phyloP scores from a whole-genome alignment of 345 rosid species.

The Aethionema arabicum region DNA sequence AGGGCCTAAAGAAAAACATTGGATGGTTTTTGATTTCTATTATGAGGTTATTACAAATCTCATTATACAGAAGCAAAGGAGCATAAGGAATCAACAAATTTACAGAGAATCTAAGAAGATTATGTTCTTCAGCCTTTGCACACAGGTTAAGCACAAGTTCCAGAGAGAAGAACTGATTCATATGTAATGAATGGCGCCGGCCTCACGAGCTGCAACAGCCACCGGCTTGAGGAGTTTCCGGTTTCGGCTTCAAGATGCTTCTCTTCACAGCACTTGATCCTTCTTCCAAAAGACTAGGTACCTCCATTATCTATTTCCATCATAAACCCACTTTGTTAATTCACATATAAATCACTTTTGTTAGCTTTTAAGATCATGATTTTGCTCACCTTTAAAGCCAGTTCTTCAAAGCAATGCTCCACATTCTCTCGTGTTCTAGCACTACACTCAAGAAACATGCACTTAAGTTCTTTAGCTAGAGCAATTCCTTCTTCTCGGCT shows the following conservation, averaged over 20 bases:
- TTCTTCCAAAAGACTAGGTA: constrained; percentile 91
- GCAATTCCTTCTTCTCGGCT: constrained; percentile 82
- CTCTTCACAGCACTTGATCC: constrained; percentile 74
- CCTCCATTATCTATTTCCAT: constrained; percentile 72
- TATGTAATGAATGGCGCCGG: not conserved
- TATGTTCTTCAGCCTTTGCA: constrained; percentile 18
- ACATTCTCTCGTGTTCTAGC: constrained; percentile 88
- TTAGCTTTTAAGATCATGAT: not conserved
- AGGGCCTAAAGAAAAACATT: constrained; percentile 3
- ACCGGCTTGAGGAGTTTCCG: constrained; percentile 40
- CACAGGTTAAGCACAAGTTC: constrained; percentile 20
- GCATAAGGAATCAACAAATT: constrained; percentile 21
- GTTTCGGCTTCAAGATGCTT: constrained; percentile 68
- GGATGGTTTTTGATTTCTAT: constrained; percentile 10
- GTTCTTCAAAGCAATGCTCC: constrained; percentile 85
- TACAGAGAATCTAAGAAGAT: constrained; percentile 27
- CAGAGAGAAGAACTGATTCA: constrained; percentile 16
- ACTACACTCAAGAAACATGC: constrained; percentile 83
- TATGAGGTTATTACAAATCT: constrained; percentile 31
- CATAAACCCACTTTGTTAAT: constrained; percentile 16
- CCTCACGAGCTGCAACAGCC: constrained; percentile 55
- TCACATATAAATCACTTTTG: not conserved
- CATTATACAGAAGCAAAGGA: constrained; percentile 31
- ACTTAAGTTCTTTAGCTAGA: constrained; percentile 72
- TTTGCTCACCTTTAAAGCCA: constrained; percentile 75